These are phyloP conservation scores for Tolypocladium pustulatum DNA, from an alignment of 2,329 filamentous ascomycete species.

Conservation along the genomic window DNA sequence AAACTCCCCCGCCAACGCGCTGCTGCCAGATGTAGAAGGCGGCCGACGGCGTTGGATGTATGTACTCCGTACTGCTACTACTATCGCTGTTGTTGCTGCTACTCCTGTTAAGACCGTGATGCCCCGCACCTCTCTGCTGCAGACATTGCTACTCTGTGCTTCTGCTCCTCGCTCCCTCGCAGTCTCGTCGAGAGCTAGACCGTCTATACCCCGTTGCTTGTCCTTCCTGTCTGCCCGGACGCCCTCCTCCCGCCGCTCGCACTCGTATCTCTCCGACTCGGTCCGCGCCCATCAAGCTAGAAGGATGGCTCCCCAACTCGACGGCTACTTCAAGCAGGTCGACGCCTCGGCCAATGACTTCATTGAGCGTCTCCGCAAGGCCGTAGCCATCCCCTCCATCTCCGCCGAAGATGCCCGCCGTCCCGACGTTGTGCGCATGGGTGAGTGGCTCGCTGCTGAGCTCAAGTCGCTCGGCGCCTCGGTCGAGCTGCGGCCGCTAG, in stretches of 20 bases:
- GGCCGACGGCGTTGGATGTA: neutral
- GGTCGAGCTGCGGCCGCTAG: constrained; percentile 77
- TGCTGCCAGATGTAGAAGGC: constrained; percentile 4
- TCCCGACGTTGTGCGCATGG: constrained; percentile 93
- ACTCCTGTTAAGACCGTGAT: constrained; percentile 14
- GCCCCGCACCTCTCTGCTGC: constrained; percentile 34
- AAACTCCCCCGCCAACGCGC: constrained; percentile 11
- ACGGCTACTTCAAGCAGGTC: constrained; percentile 88
- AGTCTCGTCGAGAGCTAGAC: constrained; percentile 8
- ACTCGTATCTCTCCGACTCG: constrained; percentile 39
- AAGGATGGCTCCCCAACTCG: constrained; percentile 84
- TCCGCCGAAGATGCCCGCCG: constrained; percentile 84
- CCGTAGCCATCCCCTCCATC: constrained; percentile 92
- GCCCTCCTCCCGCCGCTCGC: constrained; percentile 16
- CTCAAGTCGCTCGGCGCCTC: constrained; percentile 74
- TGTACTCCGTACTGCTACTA: neutral
- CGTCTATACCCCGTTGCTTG: constrained; percentile 11
- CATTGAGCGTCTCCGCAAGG: constrained; percentile 81
- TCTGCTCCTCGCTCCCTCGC: constrained; percentile 7
- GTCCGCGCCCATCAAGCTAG: constrained; percentile 48
- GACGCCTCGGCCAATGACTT: constrained; percentile 70
- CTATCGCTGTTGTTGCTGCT: neutral
- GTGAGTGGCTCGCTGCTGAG: constrained; percentile 76
- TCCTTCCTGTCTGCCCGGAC: constrained; percentile 4
- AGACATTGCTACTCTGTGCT: constrained; percentile 15